Evolutionary conservation across 2,329 filamentous ascomycete genomes (phyloP).

Genomic region (Ceratocystis lukuohia): DNA sequence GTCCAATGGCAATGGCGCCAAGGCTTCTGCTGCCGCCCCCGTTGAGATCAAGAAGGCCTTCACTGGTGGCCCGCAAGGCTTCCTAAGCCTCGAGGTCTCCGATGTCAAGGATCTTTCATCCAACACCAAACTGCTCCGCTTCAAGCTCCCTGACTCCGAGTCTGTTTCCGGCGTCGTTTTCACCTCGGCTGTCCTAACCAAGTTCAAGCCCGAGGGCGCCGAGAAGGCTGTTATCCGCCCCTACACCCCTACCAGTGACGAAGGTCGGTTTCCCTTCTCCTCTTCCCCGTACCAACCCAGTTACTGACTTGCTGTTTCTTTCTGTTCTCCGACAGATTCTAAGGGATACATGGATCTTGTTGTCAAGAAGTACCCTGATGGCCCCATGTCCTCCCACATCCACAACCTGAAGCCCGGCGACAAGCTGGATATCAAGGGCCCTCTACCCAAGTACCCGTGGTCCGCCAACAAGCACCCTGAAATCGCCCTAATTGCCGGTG

Average conservation of each 20-base stretch:
- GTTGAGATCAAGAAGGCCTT: slow-evolving; percentile 39
- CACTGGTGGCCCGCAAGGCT: slow-evolving; percentile 80
- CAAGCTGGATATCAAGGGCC: slow-evolving; percentile 82
- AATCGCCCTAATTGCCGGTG: slow-evolving; percentile 77
- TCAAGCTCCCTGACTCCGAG: slow-evolving; percentile 72
- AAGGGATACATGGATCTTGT: slow-evolving; percentile 76
- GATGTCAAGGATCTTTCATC: slow-evolving; percentile 71
- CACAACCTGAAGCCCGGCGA: slow-evolving; percentile 74
- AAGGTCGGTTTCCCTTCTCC: slow-evolving; percentile 37
- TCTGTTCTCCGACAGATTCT: slow-evolving; percentile 38
- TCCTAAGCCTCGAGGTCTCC: slow-evolving; percentile 66
- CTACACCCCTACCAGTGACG: slow-evolving; percentile 84
- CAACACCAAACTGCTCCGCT: slow-evolving; percentile 89
- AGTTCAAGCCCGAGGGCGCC: slow-evolving; percentile 71
- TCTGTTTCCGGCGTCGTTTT: slow-evolving; percentile 70
- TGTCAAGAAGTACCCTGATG: slow-evolving; percentile 81
- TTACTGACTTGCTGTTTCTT: slow-evolving; percentile 6
- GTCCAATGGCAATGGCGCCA: slow-evolving; percentile 39
- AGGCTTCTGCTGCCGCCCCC: slow-evolving; percentile 27
- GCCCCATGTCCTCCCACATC: slow-evolving; percentile 82
- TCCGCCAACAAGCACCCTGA: slow-evolving; percentile 83
- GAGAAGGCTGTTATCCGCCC: slow-evolving; percentile 81
- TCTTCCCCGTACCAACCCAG: neutral
- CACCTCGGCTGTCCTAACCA: slow-evolving; percentile 80
- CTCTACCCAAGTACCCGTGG: slow-evolving; percentile 89